phyloP scores from a whole-genome alignment of 768 basidiomycete genomes.

The Symmetrospora coprosmae region DNA sequence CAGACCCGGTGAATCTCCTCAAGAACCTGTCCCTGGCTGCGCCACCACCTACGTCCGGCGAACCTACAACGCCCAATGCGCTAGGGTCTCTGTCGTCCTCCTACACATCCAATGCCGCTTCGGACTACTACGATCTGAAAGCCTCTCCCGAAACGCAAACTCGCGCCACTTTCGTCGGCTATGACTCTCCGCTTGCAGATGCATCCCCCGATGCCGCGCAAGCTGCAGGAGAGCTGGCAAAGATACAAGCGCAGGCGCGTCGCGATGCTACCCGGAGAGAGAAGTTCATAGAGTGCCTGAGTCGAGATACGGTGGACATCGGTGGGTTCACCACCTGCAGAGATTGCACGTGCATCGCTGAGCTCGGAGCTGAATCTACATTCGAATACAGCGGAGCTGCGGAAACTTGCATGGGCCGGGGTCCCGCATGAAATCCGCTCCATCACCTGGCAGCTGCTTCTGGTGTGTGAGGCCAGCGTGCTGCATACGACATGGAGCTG shows the following conservation, averaged over 20 bases:
- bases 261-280: conserved; percentile 35
- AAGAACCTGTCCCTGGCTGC: conserved; percentile 1
- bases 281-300: conserved; percentile 69
- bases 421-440: conserved; percentile 76
- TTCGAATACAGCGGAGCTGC: conserved; percentile 53
- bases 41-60: background rate
- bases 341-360: conserved; percentile 31
- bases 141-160: conserved; percentile 27
- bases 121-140: conserved; percentile 21
- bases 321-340: conserved; percentile 40
- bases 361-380: background rate
- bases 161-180: conserved; percentile 26
- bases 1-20: conserved; percentile 13
- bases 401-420: conserved; percentile 88
- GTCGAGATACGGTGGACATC: conserved; percentile 64
- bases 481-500: background rate
- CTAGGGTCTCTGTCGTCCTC: background rate
- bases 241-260: conserved; percentile 61
- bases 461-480: conserved; percentile 46
- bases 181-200: conserved; percentile 31
- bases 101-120: too few species aligned
- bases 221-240: conserved; percentile 57
- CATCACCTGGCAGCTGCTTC: conserved; percentile 82
- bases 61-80: background rate
- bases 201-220: conserved; percentile 41